These are phyloP conservation scores for Osmanthus fragrans DNA, from an alignment of 257 asterid species.

Conservation along the genomic window DNA sequence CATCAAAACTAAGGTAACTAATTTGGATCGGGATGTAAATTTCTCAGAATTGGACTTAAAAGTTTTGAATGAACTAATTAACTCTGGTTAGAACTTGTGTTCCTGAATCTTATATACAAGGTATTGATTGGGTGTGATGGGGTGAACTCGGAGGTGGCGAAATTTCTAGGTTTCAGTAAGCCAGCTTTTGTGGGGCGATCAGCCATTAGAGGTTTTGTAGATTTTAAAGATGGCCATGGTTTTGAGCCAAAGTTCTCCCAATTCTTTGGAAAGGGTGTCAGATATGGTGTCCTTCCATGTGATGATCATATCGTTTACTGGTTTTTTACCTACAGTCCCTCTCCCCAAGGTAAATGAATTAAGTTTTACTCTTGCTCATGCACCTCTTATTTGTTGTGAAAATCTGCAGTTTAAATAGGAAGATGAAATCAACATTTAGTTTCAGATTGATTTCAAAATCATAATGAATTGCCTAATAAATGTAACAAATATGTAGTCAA, in stretches of 20 bases:
- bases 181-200: slow-evolving; percentile 36
- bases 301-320: slow-evolving; percentile 48
- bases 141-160: slow-evolving; percentile 50
- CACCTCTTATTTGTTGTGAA: not conserved
- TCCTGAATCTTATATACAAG: slow-evolving; percentile 19
- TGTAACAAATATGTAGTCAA: too few relatives aligned
- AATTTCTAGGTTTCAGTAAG: slow-evolving; percentile 39
- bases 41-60: not conserved
- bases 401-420: not conserved
- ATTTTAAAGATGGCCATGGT: slow-evolving; percentile 34
- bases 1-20: slow-evolving; percentile 40
- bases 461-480: too few relatives aligned
- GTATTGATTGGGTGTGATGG: slow-evolving; percentile 65
- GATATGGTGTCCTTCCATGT: slow-evolving; percentile 51
- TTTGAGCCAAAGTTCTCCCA: slow-evolving; percentile 41
- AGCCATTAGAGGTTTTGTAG: slow-evolving; percentile 44
- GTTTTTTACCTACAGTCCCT: slow-evolving; percentile 46
- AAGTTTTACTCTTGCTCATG: not conserved
- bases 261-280: slow-evolving; percentile 49
- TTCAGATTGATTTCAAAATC: too few relatives aligned
- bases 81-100: not conserved
- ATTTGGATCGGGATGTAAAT: not conserved
- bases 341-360: slow-evolving; percentile 31
- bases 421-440: not conserved
- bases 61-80: not conserved